These are phyloP conservation scores for Bryoglossum gracile DNA, from an alignment of 495 filamentous ascomycete genomes.

Conservation along the genomic window DNA sequence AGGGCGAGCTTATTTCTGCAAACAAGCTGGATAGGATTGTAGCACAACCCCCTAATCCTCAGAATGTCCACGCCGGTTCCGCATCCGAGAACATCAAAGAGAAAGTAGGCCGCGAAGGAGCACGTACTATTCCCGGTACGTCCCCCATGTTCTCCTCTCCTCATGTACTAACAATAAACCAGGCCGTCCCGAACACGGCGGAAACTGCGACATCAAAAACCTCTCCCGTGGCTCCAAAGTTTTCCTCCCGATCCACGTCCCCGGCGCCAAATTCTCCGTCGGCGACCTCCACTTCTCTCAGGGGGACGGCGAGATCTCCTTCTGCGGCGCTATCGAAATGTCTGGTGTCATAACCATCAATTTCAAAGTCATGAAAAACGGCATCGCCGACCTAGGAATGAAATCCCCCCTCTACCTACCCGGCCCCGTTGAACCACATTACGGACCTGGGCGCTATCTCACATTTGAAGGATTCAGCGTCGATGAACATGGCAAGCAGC, in stretches of 20 bases:
- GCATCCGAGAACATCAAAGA: constrained; percentile 53
- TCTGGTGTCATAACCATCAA: constrained; percentile 89
- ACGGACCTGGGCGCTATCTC: constrained; percentile 75
- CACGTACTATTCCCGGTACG: constrained; percentile 73
- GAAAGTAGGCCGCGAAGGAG: constrained; percentile 81
- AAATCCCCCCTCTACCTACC: constrained; percentile 86
- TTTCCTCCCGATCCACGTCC: constrained; percentile 77
- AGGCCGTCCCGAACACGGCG: constrained; percentile 34
- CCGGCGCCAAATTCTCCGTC: constrained; percentile 86
- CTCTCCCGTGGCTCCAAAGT: constrained; percentile 78
- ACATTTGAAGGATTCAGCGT: constrained; percentile 96
- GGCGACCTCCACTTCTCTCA: constrained; percentile 49
- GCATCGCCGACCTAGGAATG: constrained; percentile 67
- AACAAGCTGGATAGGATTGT: constrained; percentile 64
- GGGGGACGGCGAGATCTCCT: constrained; percentile 73
- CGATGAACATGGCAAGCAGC: constrained; percentile 85
- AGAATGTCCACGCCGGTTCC: constrained; percentile 64
- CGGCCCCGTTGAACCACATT: constrained; percentile 87
- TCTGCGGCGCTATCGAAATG: constrained; percentile 98
- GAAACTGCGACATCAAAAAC: constrained; percentile 90
- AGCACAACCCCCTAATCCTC: constrained; percentile 67
- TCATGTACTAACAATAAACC: background rate
- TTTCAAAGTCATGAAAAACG: constrained; percentile 80
- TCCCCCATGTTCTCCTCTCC: constrained; percentile 23
- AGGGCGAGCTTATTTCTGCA: constrained; percentile 69